Evolutionary conservation across 2,329 filamentous ascomycete species (phyloP), one percentile per base, ranked within the genome.

Genomic region (Pseudopithomyces maydicus): DNA sequence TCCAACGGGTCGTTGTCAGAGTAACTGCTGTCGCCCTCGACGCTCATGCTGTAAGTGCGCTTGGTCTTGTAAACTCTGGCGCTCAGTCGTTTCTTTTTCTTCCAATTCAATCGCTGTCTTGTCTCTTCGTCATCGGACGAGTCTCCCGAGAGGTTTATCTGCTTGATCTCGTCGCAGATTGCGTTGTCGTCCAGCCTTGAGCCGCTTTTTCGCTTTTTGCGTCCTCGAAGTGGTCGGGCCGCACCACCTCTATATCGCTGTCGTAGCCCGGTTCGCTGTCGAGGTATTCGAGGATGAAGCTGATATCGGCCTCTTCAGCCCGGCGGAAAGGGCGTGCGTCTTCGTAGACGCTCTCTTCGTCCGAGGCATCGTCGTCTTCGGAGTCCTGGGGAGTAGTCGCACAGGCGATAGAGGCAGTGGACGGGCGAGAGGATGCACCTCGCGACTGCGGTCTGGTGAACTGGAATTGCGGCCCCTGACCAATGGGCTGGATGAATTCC

Each of bases 171-270:
- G 38, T 68, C 64, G 26, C 74, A 62, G 19, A 77, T 66, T 11
- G 65, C 66, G 39, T 66, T 68, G 22, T 67, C 61, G 51, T 77
- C 73, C 32, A 71, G 62, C 55, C 63, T 67, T 35, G 64, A 58
- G 39, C 52, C 65, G 49, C 66, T 71, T 38, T 58, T 15, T 77
- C 74, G 45, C 73, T 78, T 33, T 68, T 71, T 7, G 71, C 77
- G 56, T 81, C 78, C 64, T 80, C 78, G 43, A 68, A 74, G 55
- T 79, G 74, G 48, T 80, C 75, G 4, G 80, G 80, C 36, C 72
- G 71, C 19, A 82, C 68, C 54, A 81, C 67, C 55, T 80, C 78
- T 50, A 77, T 67, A 54, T 80, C 77, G 52, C 72, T 74, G 45
- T 76, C 73, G 54, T 77, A 78, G 26, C 69, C 74, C 52, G 67